These are phyloP conservation scores for Zygotorulaspora danielsina DNA, from an alignment of 805 yeast species.

Conservation along the genomic window DNA sequence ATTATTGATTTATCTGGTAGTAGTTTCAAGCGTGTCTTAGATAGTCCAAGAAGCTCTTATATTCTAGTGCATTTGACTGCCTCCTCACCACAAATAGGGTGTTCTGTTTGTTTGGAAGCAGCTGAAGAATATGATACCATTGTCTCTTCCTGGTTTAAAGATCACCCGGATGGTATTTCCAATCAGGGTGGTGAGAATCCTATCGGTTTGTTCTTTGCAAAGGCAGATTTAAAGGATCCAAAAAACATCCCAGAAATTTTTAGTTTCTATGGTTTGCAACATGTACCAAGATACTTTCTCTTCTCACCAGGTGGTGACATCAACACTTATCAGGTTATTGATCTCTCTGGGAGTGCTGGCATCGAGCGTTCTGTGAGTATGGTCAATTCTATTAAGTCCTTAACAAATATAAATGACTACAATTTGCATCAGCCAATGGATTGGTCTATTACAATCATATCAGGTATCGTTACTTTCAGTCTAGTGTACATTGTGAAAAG, in stretches of 20 bases:
- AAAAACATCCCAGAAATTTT: constrained; percentile 45
- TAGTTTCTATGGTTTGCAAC: constrained; percentile 46
- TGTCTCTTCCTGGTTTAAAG: constrained; percentile 59
- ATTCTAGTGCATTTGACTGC: constrained; percentile 73
- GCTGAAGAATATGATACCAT: constrained; percentile 59
- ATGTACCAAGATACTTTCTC: constrained; percentile 73
- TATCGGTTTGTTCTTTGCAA: constrained; percentile 59
- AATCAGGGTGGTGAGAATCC: constrained; percentile 16
- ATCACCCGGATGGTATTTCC: constrained; percentile 49
- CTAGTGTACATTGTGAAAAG: constrained; percentile 35
- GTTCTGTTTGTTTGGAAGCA: constrained; percentile 66
- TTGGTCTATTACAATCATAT: constrained; percentile 37
- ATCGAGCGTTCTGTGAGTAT: constrained; percentile 34
- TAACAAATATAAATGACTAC: constrained; percentile 28
- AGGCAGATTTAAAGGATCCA: constrained; percentile 64
- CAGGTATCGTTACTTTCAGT: constrained; percentile 36
- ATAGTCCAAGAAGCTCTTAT: constrained; percentile 64
- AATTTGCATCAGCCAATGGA: constrained; percentile 37
- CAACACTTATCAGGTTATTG: constrained; percentile 27
- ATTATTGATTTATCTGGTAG: constrained; percentile 52
- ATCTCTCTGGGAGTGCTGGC: constrained; percentile 36
- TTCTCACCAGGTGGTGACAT: constrained; percentile 51
- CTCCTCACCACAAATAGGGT: constrained; percentile 65
- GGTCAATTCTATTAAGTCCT: constrained; percentile 27
- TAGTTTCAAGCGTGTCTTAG: constrained; percentile 53